Conservation (phyloP, 2,329 filamentous ascomycete genomes). For the Fonsecaea monophora region DNA sequence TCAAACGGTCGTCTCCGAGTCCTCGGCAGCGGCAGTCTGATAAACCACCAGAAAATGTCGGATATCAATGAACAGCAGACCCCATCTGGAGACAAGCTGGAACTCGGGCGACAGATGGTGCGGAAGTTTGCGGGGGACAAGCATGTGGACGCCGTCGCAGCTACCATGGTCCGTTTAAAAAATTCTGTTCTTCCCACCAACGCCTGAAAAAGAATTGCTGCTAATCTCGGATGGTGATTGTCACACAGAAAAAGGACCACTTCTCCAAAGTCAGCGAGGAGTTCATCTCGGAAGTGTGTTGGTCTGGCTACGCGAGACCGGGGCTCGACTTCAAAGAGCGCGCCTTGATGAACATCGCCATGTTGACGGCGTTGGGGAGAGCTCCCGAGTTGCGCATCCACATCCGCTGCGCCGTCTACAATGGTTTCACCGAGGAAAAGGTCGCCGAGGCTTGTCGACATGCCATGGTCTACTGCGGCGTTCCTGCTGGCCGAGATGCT, state of each 20-base stretch:
- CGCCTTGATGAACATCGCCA: conserved; percentile 67
- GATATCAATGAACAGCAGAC: conserved; percentile 11
- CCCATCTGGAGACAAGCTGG: conserved; percentile 8
- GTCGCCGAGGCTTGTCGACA: conserved; percentile 55
- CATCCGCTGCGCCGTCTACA: conserved; percentile 66
- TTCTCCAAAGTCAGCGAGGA: conserved; percentile 17
- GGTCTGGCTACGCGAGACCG: conserved; percentile 69
- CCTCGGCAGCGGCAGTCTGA: background rate
- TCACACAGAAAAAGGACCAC: conserved; percentile 14
- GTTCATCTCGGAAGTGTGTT: conserved; percentile 65
- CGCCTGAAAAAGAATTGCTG: no score
- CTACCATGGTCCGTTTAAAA: conserved; percentile 13
- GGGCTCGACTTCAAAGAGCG: conserved; percentile 67
- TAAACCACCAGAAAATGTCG: conserved; percentile 9
- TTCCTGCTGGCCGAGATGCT: conserved; percentile 52
- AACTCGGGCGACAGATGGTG: conserved; percentile 18
- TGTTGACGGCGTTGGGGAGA: conserved; percentile 67
- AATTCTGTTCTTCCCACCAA: no score
- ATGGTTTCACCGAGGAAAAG: conserved; percentile 66
- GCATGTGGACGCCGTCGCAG: conserved; percentile 12
- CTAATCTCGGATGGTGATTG: no score
- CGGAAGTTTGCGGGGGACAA: conserved; percentile 19
- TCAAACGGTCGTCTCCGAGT: background rate
- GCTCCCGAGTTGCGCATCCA: conserved; percentile 66
- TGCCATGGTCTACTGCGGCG: conserved; percentile 49